These are phyloP conservation scores for Colletotrichum musicola DNA, from an alignment of 2,329 filamentous ascomycete genomes.

Conservation along the genomic window DNA sequence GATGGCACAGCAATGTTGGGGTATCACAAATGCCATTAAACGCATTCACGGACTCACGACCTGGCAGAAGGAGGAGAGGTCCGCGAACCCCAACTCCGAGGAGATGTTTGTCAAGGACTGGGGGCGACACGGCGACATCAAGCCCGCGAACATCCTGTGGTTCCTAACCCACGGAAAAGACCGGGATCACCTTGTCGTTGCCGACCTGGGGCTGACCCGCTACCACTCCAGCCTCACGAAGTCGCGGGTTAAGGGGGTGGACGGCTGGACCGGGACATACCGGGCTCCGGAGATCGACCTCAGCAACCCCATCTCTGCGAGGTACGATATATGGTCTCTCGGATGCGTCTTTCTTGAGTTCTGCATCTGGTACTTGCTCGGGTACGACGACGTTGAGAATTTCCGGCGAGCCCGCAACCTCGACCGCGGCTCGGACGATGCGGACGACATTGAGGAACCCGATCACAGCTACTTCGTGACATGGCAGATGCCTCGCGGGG, in stretches of 20 bases:
- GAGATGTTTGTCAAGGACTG: constrained; percentile 4
- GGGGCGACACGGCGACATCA: constrained; percentile 33
- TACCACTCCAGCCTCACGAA: constrained; percentile 19
- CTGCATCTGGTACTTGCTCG: constrained; percentile 41
- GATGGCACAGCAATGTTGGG: constrained; percentile 25
- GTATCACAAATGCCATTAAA: constrained; percentile 21
- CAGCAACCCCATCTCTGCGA: constrained; percentile 33
- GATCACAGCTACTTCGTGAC: constrained; percentile 17
- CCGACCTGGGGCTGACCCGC: constrained; percentile 22
- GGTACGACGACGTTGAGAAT: neutral
- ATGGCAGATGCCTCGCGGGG: neutral
- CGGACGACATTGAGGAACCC: neutral
- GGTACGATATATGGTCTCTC: constrained; percentile 46
- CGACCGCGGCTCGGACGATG: neutral
- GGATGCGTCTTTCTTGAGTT: constrained; percentile 46
- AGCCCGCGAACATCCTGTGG: constrained; percentile 30
- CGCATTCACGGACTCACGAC: constrained; percentile 19
- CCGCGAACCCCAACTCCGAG: neutral
- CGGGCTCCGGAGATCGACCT: constrained; percentile 25
- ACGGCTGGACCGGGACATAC: constrained; percentile 25
- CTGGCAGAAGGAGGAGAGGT: constrained; percentile 9
- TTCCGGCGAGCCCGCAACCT: constrained; percentile 3
- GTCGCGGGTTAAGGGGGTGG: constrained; percentile 16
- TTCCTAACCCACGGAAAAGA: constrained; percentile 15
- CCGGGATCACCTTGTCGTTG: constrained; percentile 12